Evolutionary conservation across 2,329 filamentous ascomycete species (phyloP).

Genomic region (Tolypocladium pustulatum): DNA sequence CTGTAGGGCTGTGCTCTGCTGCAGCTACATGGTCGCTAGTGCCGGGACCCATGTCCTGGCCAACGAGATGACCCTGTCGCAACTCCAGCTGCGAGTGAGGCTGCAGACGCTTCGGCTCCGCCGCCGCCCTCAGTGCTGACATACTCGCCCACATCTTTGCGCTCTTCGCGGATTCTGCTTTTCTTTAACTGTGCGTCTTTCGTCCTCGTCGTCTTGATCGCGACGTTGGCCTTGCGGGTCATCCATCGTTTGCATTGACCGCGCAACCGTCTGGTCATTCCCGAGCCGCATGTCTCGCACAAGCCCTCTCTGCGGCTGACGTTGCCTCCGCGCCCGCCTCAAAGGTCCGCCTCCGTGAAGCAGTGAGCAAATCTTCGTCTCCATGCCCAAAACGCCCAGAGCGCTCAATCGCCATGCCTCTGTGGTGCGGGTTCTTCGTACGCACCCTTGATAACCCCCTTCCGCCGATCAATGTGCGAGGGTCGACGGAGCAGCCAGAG

Average conservation of each 20-base stretch:
- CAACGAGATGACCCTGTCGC: neutral
- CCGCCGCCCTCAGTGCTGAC: neutral
- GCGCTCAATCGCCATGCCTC: constrained; percentile 7
- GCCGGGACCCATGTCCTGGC: neutral
- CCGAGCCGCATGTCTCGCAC: neutral
- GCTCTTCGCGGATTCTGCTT: neutral
- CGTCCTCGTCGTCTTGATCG: neutral
- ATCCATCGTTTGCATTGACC: too few relatives aligned
- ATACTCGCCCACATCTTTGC: neutral
- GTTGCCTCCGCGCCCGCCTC: neutral
- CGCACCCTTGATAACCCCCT: neutral
- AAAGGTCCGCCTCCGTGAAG: neutral
- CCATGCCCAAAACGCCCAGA: neutral
- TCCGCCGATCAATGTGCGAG: neutral
- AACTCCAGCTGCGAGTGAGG: neutral
- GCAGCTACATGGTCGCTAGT: neutral
- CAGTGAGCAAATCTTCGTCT: neutral
- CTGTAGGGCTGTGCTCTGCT: neutral
- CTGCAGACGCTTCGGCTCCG: neutral
- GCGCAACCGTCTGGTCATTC: neutral
- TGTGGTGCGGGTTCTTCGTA: constrained; percentile 15
- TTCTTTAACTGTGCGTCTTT: neutral
- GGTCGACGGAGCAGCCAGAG: neutral
- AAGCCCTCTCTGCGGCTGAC: neutral
- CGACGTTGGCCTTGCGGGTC: neutral